phyloP scores from a whole-genome alignment of 768 basidiomycete genomes.

The Serendipita sp. region DNA sequence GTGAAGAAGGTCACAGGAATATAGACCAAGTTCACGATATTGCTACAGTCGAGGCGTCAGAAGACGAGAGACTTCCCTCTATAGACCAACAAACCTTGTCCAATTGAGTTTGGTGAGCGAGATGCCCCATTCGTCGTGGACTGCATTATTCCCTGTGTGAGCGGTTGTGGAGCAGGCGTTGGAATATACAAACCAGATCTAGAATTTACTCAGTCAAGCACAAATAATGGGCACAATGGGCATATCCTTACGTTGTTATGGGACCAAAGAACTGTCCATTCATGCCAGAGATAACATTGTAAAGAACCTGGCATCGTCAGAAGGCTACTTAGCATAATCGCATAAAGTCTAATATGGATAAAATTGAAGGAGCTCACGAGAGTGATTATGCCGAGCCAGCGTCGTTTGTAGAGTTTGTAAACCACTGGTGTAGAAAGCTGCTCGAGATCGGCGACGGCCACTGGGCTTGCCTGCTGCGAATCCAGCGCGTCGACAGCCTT shows the following conservation, averaged over 20 bases:
- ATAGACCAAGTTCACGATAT: conserved; percentile 1
- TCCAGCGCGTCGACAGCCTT: background rate
- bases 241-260: background rate
- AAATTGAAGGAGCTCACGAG: background rate
- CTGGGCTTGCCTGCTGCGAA: background rate
- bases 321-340: background rate
- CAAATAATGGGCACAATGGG: background rate
- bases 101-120: conserved; percentile 4
- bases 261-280: conserved; percentile 7
- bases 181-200: background rate
- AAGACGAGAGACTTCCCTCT: background rate
- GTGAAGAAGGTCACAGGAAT: background rate
- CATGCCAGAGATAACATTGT: conserved; percentile 2
- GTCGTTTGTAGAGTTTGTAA: conserved; percentile 6
- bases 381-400: conserved; percentile 1
- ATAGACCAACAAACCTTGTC: background rate
- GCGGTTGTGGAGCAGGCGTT: background rate
- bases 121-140: conserved; percentile 4
- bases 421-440: background rate
- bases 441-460: background rate
- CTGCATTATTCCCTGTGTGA: background rate
- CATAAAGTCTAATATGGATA: background rate
- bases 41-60: background rate
- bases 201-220: background rate
- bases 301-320: background rate